phyloP scores from a whole-genome alignment of 2,329 filamentous ascomycete species.

The Aspergillus caelatus region DNA sequence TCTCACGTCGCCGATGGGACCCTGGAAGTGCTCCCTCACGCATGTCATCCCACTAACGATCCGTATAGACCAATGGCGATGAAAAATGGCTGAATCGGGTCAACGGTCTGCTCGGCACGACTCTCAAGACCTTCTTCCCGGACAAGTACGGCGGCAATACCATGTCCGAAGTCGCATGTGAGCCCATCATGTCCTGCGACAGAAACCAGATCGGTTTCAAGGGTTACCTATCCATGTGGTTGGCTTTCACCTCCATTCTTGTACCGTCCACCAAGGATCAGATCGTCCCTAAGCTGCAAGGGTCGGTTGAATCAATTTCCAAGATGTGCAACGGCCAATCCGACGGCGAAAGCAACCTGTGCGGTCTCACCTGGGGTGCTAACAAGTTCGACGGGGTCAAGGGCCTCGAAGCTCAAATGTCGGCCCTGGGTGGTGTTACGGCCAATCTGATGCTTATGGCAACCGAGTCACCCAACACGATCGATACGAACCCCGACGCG shows the following conservation, averaged over 20 bases:
- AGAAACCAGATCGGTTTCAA: constrained; percentile 72
- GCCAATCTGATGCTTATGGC: constrained; percentile 56
- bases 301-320: constrained; percentile 60
- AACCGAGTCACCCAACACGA: constrained; percentile 46
- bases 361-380: constrained; percentile 63
- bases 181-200: constrained; percentile 61
- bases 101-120: constrained; percentile 55
- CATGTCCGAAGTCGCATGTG: constrained; percentile 68
- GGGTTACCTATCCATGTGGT: constrained; percentile 67
- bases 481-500: constrained; percentile 53
- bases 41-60: not conserved
- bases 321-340: constrained; percentile 56
- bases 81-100: constrained; percentile 58
- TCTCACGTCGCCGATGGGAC: not conserved
- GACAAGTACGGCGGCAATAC: constrained; percentile 48
- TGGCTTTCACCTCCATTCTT: constrained; percentile 60
- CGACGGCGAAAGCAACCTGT: constrained; percentile 56
- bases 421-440: constrained; percentile 64
- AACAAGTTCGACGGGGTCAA: constrained; percentile 55
- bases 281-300: constrained; percentile 59
- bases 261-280: constrained; percentile 57
- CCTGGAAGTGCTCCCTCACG: not conserved
- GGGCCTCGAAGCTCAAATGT: constrained; percentile 69
- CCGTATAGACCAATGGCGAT: constrained; percentile 49
- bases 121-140: constrained; percentile 52